Base-by-base conservation (phyloP, 768 basidiomycete species). In the Phallus indusiatus region DNA sequence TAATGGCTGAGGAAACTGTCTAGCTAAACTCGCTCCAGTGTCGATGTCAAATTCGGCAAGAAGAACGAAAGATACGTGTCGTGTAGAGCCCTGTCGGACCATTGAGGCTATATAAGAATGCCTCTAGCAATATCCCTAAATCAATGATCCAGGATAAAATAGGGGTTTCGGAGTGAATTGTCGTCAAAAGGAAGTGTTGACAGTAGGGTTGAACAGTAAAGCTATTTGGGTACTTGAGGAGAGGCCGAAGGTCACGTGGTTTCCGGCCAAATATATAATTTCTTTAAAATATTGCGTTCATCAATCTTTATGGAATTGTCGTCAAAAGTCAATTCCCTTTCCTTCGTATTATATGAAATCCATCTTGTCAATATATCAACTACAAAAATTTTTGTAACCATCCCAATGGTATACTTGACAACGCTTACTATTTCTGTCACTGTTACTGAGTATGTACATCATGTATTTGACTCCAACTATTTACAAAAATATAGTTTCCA, bases 31-130 rank as follows among this genome's bases (percentile, higher is more conserved):
- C 2, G 94, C 90, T 35, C 96, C 96, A 59, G 88, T 83, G 68
- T 92, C 86, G 63, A 99, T 97, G 76, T 99, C 91, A 75, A 99
- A 99, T 71, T 98, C 96, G n/a, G 96, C 96, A 55, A 98, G 81
- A 52, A 99, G 78, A 61, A 96, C 88, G 73, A 94, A 97, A 18
- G 93, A 90, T 49, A 72, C 73, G 42, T 71, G 57, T 59, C 48
- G 57, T 59, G 49, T 48, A 51, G 57, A 59, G 48, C 50, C 36
- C 18, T 51, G 57, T 35, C 49, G 49, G 35, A 59, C 57, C 57
- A 59, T 59, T 51, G 28, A 51, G 21, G 50, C 50, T 51, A 16
- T 51, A 4, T 51, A 51, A 51, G 2, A 34, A 18, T 51, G 50
- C 50, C 42, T 10, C 42, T 42, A 42, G 42, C 2, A 42, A 42